phyloP scores from a whole-genome alignment of 179 eudicot genomes.

The Beta lomatogona region DNA sequence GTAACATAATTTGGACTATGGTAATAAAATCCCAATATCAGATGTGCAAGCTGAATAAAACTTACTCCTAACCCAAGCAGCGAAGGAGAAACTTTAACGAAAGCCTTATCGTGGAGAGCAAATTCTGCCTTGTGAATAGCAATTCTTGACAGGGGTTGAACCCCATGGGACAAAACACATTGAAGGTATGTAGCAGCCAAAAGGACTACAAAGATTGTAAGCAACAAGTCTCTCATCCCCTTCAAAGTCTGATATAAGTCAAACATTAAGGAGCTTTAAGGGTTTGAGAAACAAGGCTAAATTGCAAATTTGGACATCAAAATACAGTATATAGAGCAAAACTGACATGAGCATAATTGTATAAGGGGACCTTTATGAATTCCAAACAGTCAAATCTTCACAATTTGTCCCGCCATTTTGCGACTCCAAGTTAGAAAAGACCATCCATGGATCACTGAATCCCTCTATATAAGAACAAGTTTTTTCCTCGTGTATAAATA shows the following conservation, averaged over 20 bases:
- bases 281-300: background rate
- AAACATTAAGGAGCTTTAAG: background rate
- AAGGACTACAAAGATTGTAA: conserved; percentile 19
- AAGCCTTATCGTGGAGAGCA: conserved; percentile 31
- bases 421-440: background rate
- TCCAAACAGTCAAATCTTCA: background rate
- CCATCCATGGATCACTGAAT: background rate
- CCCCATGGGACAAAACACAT: conserved; percentile 16
- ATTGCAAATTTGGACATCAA: background rate
- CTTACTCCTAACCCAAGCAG: conserved; percentile 42
- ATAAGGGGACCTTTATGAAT: background rate
- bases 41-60: conserved; percentile 11
- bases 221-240: conserved; percentile 28
- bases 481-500: too few relatives aligned
- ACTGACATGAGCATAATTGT: background rate
- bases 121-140: conserved; percentile 35
- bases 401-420: background rate
- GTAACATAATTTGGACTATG: background rate
- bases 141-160: conserved; percentile 27
- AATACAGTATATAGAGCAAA: background rate
- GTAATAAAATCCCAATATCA: background rate
- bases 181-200: conserved; percentile 25
- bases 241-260: conserved; percentile 17
- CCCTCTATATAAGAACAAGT: background rate
- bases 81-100: conserved; percentile 39